Evolutionary conservation across 495 filamentous ascomycete species (phyloP).

Genomic region (Neurospora terricola): DNA sequence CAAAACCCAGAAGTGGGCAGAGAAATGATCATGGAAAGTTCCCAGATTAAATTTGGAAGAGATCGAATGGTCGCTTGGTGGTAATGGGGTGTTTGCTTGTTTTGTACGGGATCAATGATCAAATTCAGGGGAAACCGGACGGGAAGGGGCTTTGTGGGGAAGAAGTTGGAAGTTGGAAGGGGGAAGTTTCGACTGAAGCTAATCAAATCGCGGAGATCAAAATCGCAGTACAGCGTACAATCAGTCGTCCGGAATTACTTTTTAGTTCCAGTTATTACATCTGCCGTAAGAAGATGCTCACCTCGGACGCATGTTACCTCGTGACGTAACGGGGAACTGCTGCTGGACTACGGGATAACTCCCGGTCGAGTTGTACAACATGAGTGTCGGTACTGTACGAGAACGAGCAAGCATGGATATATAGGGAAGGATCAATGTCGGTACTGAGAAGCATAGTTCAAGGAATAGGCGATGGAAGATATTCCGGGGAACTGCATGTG

Average conservation of each 20-base stretch:
- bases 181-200: too few relatives aligned
- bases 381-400: background rate
- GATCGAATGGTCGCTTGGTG: background rate
- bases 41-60: background rate
- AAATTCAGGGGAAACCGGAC: background rate
- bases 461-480: background rate
- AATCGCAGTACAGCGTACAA: too few relatives aligned
- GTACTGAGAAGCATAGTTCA: background rate
- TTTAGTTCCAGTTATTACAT: background rate
- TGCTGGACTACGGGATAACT: background rate
- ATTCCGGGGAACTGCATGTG: background rate
- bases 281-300: background rate
- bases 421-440: background rate
- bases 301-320: background rate
- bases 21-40: background rate
- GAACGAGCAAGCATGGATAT: background rate
- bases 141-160: background rate
- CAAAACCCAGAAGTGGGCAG: background rate
- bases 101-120: background rate
- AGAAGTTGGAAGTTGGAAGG: background rate
- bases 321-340: background rate
- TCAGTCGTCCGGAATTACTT: background rate
- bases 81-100: background rate
- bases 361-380: background rate
- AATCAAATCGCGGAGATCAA: too few relatives aligned